Evolutionary conservation across 352 stramenopile genomes (phyloP).

Genomic region (Pythium aphanidermatum): DNA sequence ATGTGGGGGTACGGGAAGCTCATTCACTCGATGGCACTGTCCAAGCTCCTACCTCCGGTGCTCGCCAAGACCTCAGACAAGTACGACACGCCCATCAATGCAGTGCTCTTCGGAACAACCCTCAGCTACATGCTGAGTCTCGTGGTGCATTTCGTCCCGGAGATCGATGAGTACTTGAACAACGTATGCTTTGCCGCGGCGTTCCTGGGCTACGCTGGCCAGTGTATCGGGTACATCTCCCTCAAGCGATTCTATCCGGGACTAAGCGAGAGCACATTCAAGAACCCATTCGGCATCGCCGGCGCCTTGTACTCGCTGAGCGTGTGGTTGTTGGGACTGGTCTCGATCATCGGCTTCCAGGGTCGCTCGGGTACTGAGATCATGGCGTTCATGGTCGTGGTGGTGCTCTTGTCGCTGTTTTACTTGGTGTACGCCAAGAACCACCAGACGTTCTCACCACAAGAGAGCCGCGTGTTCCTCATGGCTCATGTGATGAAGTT

Average conservation of each 20-base stretch:
- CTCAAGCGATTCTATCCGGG: conserved; percentile 16
- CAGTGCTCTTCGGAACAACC: conserved; percentile 14
- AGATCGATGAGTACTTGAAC: conserved; percentile 19
- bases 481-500: conserved; percentile 19
- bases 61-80: conserved; percentile 12
- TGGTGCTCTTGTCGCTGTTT: conserved; percentile 14
- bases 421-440: conserved; percentile 19
- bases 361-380: conserved; percentile 11
- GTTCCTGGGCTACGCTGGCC: conserved; percentile 21
- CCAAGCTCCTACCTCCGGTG: conserved; percentile 17
- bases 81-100: conserved; percentile 23
- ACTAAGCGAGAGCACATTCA: conserved; percentile 15
- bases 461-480: conserved; percentile 21
- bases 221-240: conserved; percentile 31
- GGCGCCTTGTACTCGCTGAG: conserved; percentile 23
- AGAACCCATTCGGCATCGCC: conserved; percentile 21
- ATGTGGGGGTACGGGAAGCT: conserved; percentile 26
- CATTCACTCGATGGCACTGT: conserved; percentile 19
- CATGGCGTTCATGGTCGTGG: conserved; percentile 5
- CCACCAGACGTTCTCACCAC: conserved; percentile 18
- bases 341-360: conserved; percentile 24
- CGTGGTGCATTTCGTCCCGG: conserved; percentile 16
- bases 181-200: conserved; percentile 21
- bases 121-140: conserved; percentile 23
- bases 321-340: conserved; percentile 23